These are phyloP conservation scores for Haplosporangium sp. DNA, from an alignment of 371 early-diverging fungal genomes.

Conservation along the genomic window DNA sequence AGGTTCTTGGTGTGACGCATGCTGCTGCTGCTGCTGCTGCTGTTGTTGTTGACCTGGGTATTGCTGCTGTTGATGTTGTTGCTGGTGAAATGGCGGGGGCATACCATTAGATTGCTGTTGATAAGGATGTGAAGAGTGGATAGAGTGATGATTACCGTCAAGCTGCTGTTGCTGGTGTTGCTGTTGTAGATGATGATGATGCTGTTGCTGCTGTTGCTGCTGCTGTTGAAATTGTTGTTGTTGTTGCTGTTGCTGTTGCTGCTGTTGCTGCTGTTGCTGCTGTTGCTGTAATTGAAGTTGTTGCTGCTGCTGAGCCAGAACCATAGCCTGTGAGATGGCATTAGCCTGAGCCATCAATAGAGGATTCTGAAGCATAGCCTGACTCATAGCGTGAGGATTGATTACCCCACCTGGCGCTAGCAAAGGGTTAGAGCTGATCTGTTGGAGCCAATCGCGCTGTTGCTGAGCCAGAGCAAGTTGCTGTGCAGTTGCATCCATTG, in stretches of 20 bases:
- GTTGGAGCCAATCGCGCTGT: slow-evolving; percentile 47
- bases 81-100: slow-evolving; percentile 17
- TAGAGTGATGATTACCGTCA: background rate
- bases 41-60: slow-evolving; percentile 4
- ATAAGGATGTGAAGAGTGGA: slow-evolving; percentile 7
- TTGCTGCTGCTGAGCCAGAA: slow-evolving; percentile 49
- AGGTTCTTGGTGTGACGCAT: slow-evolving; percentile 20
- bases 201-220: background rate
- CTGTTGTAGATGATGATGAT: background rate
- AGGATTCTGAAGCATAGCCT: slow-evolving; percentile 50
- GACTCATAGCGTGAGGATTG: slow-evolving; percentile 54
- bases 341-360: slow-evolving; percentile 53
- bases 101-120: slow-evolving; percentile 23
- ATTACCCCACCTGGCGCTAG: slow-evolving; percentile 43
- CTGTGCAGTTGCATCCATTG: background rate
- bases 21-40: background rate
- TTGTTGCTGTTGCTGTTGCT: background rate
- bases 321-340: slow-evolving; percentile 55
- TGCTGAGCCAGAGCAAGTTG: slow-evolving; percentile 8
- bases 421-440: slow-evolving; percentile 36
- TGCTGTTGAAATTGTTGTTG: background rate
- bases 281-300: slow-evolving; percentile 20
- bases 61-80: slow-evolving; percentile 21
- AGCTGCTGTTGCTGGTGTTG: background rate
- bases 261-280: slow-evolving; percentile 7